Conservation (phyloP, 805 yeast genomes). For the Metschnikowia anglica region DNA sequence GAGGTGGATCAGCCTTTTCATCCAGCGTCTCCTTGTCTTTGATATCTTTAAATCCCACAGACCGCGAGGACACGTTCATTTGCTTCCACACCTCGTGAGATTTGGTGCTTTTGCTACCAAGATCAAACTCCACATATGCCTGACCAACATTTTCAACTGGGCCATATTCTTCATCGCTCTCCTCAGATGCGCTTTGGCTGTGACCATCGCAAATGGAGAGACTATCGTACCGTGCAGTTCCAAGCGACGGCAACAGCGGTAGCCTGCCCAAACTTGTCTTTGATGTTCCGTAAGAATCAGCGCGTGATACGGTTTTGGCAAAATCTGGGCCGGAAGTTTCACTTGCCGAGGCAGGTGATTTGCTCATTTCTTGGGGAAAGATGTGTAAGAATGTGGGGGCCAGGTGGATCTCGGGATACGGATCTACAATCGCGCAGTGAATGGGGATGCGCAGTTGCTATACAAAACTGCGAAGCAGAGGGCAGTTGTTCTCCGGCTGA, state of each 20-base stretch:
- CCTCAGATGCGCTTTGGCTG: neutral
- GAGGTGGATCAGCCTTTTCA: neutral
- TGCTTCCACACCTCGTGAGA: conserved; percentile 11
- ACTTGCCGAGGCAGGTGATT: neutral
- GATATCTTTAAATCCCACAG: neutral
- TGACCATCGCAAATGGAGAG: neutral
- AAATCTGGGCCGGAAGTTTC: conserved; percentile 1
- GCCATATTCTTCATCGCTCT: neutral
- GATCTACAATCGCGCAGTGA: no score
- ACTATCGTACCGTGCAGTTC: conserved; percentile 3
- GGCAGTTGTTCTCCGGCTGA: no score
- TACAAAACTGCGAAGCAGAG: no score
- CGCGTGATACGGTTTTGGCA: conserved; percentile 11
- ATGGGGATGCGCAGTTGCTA: no score
- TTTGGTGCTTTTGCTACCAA: conserved; percentile 17
- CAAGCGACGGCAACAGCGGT: conserved; percentile 18
- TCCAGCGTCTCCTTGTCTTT: conserved; percentile 1
- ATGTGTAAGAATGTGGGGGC: neutral
- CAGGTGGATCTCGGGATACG: neutral
- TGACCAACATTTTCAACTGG: conserved; percentile 1
- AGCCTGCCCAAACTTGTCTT: conserved; percentile 14
- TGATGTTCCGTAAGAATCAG: conserved; percentile 11
- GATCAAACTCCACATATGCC: conserved; percentile 32
- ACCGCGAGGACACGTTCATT: conserved; percentile 10
- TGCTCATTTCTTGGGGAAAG: neutral